Percentiles rank a stretch among this genome's conserved stretches.
Evolutionary conservation across 805 yeast genomes (phyloP).

Genomic region (Ogataea nitratoaversa): DNA sequence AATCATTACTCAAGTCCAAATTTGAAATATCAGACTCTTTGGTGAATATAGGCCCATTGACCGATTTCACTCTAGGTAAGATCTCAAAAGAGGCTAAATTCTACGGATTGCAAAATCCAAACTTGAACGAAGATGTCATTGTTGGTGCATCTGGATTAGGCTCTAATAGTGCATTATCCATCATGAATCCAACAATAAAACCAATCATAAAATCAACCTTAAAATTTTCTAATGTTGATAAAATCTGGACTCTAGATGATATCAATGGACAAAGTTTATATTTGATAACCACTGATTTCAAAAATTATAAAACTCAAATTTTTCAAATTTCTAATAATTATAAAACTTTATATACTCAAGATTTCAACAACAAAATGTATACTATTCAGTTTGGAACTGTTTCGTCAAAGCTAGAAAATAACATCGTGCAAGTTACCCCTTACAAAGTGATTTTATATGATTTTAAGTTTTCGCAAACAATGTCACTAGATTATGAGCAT

Average conservation of each 20-base stretch:
- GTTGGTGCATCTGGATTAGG: slow-evolving; percentile 68
- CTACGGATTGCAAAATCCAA: slow-evolving; percentile 67
- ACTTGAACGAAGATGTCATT: slow-evolving; percentile 58
- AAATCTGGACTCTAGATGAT: slow-evolving; percentile 65
- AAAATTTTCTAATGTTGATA: slow-evolving; percentile 65
- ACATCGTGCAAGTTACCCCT: slow-evolving; percentile 72
- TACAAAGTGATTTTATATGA: slow-evolving; percentile 61
- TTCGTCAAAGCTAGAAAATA: slow-evolving; percentile 33
- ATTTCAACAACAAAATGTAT: slow-evolving; percentile 56
- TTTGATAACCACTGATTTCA: slow-evolving; percentile 67
- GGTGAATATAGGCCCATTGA: slow-evolving; percentile 67
- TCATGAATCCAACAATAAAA: slow-evolving; percentile 63
- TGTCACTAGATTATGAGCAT: slow-evolving; percentile 49
- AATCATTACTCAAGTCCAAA: slow-evolving; percentile 23
- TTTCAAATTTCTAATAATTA: slow-evolving; percentile 61
- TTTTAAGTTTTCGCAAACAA: slow-evolving; percentile 50
- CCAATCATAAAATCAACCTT: slow-evolving; percentile 66
- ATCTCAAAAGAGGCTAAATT: slow-evolving; percentile 49
- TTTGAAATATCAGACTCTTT: slow-evolving; percentile 51
- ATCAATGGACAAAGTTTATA: slow-evolving; percentile 41
- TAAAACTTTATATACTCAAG: slow-evolving; percentile 54
- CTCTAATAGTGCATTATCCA: slow-evolving; percentile 48
- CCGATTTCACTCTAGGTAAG: slow-evolving; percentile 62
- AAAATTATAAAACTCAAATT: slow-evolving; percentile 61
- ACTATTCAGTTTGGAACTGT: slow-evolving; percentile 64